Percentiles rank a stretch among this genome's conserved stretches.
phyloP scores from a whole-genome alignment of 2,329 filamentous ascomycete genomes.

The Penicillium vulpinum region DNA sequence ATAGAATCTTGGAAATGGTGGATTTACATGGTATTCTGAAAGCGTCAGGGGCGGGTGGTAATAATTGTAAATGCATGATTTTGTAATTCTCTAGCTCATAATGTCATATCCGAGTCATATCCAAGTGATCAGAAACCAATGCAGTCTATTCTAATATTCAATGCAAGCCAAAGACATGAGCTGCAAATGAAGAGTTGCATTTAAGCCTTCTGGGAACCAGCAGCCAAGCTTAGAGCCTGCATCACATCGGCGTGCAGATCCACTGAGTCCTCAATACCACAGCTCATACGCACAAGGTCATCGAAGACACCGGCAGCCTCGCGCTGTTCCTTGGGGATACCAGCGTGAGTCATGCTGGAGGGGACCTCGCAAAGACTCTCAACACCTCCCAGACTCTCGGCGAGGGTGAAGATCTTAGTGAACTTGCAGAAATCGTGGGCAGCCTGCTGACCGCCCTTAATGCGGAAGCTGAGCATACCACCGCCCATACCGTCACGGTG shows the following conservation, averaged over 20 bases:
- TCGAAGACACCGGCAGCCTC: slow-evolving; percentile 94
- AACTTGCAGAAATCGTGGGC: slow-evolving; percentile 90
- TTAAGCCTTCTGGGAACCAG: slow-evolving; percentile 50
- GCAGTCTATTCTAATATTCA: slow-evolving; percentile 7
- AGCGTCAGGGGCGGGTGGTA: background rate
- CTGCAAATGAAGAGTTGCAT: slow-evolving; percentile 29
- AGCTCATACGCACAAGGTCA: slow-evolving; percentile 89
- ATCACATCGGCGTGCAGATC: slow-evolving; percentile 81
- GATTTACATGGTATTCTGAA: background rate
- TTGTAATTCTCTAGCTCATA: background rate
- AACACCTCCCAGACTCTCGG: slow-evolving; percentile 88
- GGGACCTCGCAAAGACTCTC: slow-evolving; percentile 92
- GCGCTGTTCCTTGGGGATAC: slow-evolving; percentile 84
- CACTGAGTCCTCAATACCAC: slow-evolving; percentile 85
- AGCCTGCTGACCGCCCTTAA: slow-evolving; percentile 79
- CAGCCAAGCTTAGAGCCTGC: slow-evolving; percentile 76
- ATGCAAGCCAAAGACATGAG: slow-evolving; percentile 3
- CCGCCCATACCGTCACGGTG: slow-evolving; percentile 93
- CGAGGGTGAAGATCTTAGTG: slow-evolving; percentile 87
- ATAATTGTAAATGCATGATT: background rate
- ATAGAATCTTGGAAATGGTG: background rate
- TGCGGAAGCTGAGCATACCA: slow-evolving; percentile 96
- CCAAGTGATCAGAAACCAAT: background rate
- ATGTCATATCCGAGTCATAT: slow-evolving; percentile 13
- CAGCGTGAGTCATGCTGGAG: slow-evolving; percentile 94